These are phyloP conservation scores for Pythium scleroteichum DNA, from an alignment of 352 stramenopile genomes.

Conservation along the genomic window DNA sequence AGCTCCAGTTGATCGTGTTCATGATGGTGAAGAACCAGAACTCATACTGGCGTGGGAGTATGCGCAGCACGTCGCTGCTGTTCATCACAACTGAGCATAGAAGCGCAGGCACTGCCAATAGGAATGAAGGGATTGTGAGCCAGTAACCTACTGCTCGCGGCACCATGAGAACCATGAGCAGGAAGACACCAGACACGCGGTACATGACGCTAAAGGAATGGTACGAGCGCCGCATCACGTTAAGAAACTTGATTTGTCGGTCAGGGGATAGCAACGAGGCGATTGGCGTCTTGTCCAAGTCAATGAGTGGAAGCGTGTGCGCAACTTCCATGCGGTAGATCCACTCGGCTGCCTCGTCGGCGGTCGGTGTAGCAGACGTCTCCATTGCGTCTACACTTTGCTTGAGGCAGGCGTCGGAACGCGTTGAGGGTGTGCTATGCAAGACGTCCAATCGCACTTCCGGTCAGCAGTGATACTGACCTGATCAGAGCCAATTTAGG, in stretches of 20 bases:
- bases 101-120: slow-evolving; percentile 9
- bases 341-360: background rate
- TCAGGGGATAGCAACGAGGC: slow-evolving; percentile 1
- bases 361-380: background rate
- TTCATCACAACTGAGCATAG: slow-evolving; percentile 25
- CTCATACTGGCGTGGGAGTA: slow-evolving; percentile 33
- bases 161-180: slow-evolving; percentile 7
- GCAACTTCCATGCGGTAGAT: slow-evolving; percentile 21
- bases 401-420: no score
- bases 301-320: slow-evolving; percentile 5
- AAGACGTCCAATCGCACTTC: no score
- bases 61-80: slow-evolving; percentile 30
- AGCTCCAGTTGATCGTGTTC: slow-evolving; percentile 32
- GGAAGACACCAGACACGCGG: slow-evolving; percentile 10
- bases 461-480: no score
- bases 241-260: slow-evolving; percentile 5
- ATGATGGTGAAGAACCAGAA: slow-evolving; percentile 46
- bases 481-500: no score
- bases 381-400: background rate
- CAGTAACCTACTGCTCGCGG: background rate
- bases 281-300: slow-evolving; percentile 17
- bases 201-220: slow-evolving; percentile 9
- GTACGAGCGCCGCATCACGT: slow-evolving; percentile 16
- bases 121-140: slow-evolving; percentile 2
- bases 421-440: no score